Percentiles rank a stretch among this genome's conserved stretches.
phyloP scores from a whole-genome alignment of 805 yeast genomes.

The Wickerhamiella sergipiensis region DNA sequence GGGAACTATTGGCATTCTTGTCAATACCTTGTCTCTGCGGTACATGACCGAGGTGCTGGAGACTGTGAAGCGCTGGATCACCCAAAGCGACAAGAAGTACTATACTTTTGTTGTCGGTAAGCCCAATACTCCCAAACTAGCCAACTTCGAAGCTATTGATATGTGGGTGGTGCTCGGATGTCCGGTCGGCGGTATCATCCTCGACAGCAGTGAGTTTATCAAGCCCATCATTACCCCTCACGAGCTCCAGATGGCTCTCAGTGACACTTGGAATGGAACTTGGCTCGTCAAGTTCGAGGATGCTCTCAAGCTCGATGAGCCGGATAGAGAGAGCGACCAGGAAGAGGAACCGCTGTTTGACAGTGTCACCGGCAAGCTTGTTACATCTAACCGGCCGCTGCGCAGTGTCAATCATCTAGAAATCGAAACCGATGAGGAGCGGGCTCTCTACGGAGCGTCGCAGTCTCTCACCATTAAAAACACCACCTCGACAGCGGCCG shows the following conservation, averaged over 20 bases:
- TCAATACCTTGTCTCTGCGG: conserved; percentile 73
- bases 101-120: conserved; percentile 94
- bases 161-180: conserved; percentile 93
- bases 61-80: conserved; percentile 45
- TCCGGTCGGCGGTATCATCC: conserved; percentile 80
- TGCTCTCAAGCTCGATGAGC: conserved; percentile 25
- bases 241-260: conserved; percentile 71
- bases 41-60: conserved; percentile 60
- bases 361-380: conserved; percentile 71
- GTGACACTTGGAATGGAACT: conserved; percentile 80
- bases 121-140: conserved; percentile 93
- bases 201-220: conserved; percentile 65
- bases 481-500: conserved; percentile 83
- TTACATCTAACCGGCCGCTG: conserved; percentile 61
- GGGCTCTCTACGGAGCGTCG: conserved; percentile 16
- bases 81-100: conserved; percentile 73
- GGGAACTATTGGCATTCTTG: conserved; percentile 80
- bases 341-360: conserved; percentile 75
- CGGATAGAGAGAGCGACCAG: conserved; percentile 27
- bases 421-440: conserved; percentile 34
- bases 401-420: conserved; percentile 52
- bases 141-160: conserved; percentile 89
- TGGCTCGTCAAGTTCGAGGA: conserved; percentile 78
- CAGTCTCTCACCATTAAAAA: conserved; percentile 47
- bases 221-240: conserved; percentile 91